phyloP scores from a whole-genome alignment of 345 rosid genomes.

The Aquilaria yunnanensis region DNA sequence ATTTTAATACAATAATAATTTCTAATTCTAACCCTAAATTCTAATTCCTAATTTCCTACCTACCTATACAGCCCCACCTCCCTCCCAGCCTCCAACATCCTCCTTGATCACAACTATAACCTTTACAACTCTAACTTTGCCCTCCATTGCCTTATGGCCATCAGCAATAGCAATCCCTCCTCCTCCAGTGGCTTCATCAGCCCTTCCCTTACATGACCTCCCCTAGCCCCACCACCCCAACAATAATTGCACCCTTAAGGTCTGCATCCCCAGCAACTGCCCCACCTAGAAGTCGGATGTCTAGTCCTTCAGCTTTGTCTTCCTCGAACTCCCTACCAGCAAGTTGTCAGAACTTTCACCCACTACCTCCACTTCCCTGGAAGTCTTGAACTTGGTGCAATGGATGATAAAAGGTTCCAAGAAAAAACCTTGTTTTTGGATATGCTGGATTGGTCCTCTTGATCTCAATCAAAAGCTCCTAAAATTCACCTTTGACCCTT shows the following conservation, averaged over 20 bases:
- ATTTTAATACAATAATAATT: too few relatives aligned
- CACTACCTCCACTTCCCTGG: constrained; percentile 50
- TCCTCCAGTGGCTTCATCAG: constrained; percentile 62
- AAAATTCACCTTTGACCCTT: too few relatives aligned
- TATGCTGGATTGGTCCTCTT: constrained; percentile 50
- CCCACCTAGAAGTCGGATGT: constrained; percentile 88
- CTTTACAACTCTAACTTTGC: constrained; percentile 83
- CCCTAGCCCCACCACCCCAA: constrained; percentile 46
- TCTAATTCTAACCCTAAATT: too few relatives aligned
- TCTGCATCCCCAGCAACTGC: constrained; percentile 51
- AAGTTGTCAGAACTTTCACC: constrained; percentile 85
- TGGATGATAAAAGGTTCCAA: constrained; percentile 88
- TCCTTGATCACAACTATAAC: constrained; percentile 70
- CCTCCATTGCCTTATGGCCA: constrained; percentile 63
- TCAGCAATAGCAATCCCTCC: constrained; percentile 57
- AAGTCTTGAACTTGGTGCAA: constrained; percentile 71
- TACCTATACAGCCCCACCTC: too few relatives aligned
- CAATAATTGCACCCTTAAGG: constrained; percentile 80
- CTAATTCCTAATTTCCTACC: too few relatives aligned
- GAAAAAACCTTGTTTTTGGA: constrained; percentile 78
- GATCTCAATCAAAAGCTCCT: too few relatives aligned
- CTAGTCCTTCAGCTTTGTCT: constrained; percentile 74
- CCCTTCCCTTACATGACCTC: constrained; percentile 62
- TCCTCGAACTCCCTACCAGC: constrained; percentile 82
- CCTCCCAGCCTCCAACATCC: constrained; percentile 57